Conservation (phyloP, 2,329 filamentous ascomycete genomes). For the Stagonosporopsis vannaccii region DNA sequence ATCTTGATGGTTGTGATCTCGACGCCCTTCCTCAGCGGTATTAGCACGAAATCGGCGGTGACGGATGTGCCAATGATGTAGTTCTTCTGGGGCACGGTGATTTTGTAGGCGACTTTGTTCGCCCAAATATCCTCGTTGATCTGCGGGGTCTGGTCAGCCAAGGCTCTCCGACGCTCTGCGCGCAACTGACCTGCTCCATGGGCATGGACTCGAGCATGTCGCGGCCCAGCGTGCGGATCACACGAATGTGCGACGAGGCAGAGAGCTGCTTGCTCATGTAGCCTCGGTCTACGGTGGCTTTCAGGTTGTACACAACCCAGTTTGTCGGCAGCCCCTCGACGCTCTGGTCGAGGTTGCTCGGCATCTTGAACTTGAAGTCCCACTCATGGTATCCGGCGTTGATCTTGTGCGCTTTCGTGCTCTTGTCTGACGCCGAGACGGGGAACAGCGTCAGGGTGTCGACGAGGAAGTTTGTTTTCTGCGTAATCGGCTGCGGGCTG, state of each 20-base stretch:
- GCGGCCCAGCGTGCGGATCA: slow-evolving; percentile 57
- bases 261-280: slow-evolving; percentile 89
- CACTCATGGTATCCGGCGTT: slow-evolving; percentile 59
- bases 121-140: slow-evolving; percentile 96
- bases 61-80: slow-evolving; percentile 91
- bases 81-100: slow-evolving; percentile 91
- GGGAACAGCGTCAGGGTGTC: slow-evolving; percentile 56
- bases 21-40: slow-evolving; percentile 87
- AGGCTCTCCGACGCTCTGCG: too few species aligned
- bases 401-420: slow-evolving; percentile 56
- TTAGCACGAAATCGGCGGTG: slow-evolving; percentile 83
- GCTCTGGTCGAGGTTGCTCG: slow-evolving; percentile 72
- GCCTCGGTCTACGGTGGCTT: slow-evolving; percentile 85
- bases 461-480: slow-evolving; percentile 57
- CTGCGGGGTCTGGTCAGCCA: slow-evolving; percentile 37
- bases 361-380: slow-evolving; percentile 59
- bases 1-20: slow-evolving; percentile 83
- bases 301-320: slow-evolving; percentile 88
- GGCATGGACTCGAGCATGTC: slow-evolving; percentile 74
- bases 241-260: slow-evolving; percentile 69
- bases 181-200: slow-evolving; percentile 41
- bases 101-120: slow-evolving; percentile 96
- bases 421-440: slow-evolving; percentile 43
- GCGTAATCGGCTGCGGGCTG: slow-evolving; percentile 52
- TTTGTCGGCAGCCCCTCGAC: slow-evolving; percentile 88